Evolutionary conservation across 768 basidiomycete genomes (phyloP).

Genomic region (Hypsizygus marmoreus): DNA sequence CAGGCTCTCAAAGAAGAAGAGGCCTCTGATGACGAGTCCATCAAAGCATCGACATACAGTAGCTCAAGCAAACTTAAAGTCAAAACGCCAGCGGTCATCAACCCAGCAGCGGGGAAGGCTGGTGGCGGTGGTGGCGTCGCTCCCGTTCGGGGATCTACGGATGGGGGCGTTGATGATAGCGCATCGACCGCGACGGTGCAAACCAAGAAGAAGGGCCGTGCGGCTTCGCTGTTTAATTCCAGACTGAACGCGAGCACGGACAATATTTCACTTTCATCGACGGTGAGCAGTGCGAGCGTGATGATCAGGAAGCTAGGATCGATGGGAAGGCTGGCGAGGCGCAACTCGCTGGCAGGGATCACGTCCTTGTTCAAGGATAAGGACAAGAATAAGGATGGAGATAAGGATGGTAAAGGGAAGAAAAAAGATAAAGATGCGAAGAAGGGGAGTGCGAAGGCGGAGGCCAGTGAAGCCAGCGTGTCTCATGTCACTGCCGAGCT

Average conservation of each 20-base stretch:
- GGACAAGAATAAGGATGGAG: slow-evolving; percentile 51
- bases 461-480: slow-evolving; percentile 62
- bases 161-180: slow-evolving; percentile 41
- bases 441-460: slow-evolving; percentile 54
- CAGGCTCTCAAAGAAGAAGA: slow-evolving; percentile 61
- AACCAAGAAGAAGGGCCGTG: slow-evolving; percentile 72
- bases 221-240: slow-evolving; percentile 82
- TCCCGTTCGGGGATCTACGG: slow-evolving; percentile 26
- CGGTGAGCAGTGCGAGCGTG: slow-evolving; percentile 92
- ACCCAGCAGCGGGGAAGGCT: slow-evolving; percentile 27
- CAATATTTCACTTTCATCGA: slow-evolving; percentile 93
- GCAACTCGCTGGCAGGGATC: slow-evolving; percentile 89
- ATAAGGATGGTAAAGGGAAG: slow-evolving; percentile 37
- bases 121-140: slow-evolving; percentile 20
- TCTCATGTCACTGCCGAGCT: slow-evolving; percentile 85
- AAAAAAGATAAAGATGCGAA: slow-evolving; percentile 49
- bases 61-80: slow-evolving; percentile 33
- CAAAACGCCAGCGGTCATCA: slow-evolving; percentile 30
- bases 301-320: slow-evolving; percentile 96
- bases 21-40: slow-evolving; percentile 41
- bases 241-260: slow-evolving; percentile 87
- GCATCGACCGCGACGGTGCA: slow-evolving; percentile 46
- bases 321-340: slow-evolving; percentile 84
- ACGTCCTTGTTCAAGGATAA: slow-evolving; percentile 94
- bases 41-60: slow-evolving; percentile 40